A percentile compares a stretch with the other conserved stretches of the same genome.
phyloP scores from a whole-genome alignment of 768 basidiomycete genomes.

The Lentinula lateritia region DNA sequence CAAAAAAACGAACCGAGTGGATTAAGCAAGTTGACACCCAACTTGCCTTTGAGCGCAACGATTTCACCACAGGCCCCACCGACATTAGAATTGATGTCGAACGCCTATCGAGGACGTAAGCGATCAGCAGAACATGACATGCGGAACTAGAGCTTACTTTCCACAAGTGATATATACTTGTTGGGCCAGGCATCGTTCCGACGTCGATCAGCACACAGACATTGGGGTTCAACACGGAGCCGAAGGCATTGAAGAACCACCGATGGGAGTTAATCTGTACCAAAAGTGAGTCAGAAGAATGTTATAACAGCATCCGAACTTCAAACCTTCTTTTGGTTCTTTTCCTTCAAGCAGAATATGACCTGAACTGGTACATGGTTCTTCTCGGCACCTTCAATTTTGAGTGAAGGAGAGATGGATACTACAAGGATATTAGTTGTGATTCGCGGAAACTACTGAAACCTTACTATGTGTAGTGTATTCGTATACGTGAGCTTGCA shows the following conservation, averaged over 20 bases:
- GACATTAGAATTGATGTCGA: conserved; percentile 87
- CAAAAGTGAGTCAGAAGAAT: not conserved
- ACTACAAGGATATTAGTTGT: conserved; percentile 37
- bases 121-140: not conserved
- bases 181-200: conserved; percentile 65
- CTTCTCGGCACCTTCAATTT: conserved; percentile 74
- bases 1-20: conserved; percentile 40
- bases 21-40: conserved; percentile 72
- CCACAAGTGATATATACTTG: conserved; percentile 72
- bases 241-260: conserved; percentile 94
- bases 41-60: conserved; percentile 85
- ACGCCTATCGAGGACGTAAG: conserved; percentile 44
- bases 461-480: conserved; percentile 85
- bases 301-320: not conserved
- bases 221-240: conserved; percentile 78
- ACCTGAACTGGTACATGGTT: conserved; percentile 87
- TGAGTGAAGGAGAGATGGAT: conserved; percentile 74
- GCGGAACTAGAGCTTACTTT: conserved; percentile 23
- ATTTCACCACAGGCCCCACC: conserved; percentile 97
- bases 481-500: conserved; percentile 88
- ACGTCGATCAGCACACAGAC: conserved; percentile 92
- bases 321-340: conserved; percentile 77
- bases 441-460: not conserved
- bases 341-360: conserved; percentile 88
- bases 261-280: conserved; percentile 77